Percentiles rank a stretch among this genome's conserved stretches.
Evolutionary conservation across 169 alveolate species (phyloP).

Genomic region (Eimeria zaria): DNA sequence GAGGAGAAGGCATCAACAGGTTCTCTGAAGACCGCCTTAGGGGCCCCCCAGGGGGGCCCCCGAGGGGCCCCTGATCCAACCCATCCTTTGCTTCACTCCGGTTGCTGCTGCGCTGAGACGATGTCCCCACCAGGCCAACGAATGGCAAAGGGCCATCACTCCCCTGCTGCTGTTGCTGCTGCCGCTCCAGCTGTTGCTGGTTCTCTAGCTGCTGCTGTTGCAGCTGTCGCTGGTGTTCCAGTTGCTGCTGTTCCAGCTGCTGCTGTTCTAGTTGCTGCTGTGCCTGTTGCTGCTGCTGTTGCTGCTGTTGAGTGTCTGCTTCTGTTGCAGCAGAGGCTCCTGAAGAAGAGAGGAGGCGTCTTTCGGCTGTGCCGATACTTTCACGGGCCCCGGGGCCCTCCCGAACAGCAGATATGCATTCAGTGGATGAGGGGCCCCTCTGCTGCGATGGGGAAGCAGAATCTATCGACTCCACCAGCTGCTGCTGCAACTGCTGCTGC

Average conservation of each 20-base stretch:
- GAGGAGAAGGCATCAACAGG: not conserved
- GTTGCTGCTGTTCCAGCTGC: not conserved
- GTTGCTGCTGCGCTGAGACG: not conserved
- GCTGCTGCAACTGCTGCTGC: not conserved
- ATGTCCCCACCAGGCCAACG: not conserved
- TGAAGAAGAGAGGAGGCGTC: not conserved
- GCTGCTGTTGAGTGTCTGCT: slow-evolving; percentile 2
- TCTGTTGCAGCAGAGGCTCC: not conserved
- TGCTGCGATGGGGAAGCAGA: not conserved
- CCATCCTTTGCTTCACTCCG: not conserved
- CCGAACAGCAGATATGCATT: not conserved
- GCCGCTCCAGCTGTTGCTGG: not conserved
- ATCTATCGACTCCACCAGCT: not conserved
- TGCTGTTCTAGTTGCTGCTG: not conserved
- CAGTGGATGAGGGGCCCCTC: slow-evolving; percentile 4
- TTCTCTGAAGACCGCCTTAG: not conserved
- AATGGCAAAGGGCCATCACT: not conserved
- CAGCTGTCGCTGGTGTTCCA: not conserved
- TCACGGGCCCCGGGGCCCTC: not conserved
- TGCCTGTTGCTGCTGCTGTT: slow-evolving; percentile 19
- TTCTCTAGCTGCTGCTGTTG: not conserved
- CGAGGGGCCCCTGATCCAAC: not conserved
- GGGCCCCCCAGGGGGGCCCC: not conserved
- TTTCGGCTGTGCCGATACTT: not conserved
- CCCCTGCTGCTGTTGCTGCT: slow-evolving; percentile 12